Conservation (phyloP, 805 yeast genomes). For the Blastobotrys chiropterorum region DNA sequence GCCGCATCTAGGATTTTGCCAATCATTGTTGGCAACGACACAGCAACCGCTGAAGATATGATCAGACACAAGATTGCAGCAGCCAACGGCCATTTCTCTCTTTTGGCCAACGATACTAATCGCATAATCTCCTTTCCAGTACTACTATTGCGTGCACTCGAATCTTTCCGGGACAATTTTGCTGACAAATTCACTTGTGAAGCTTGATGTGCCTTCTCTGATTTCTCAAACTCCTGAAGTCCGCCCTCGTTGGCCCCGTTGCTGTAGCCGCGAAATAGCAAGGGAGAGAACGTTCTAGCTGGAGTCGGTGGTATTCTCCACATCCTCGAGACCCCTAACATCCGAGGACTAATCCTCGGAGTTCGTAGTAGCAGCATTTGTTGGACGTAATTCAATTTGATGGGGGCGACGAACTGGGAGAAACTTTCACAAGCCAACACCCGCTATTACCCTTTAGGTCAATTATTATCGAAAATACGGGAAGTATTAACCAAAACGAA, state of each 20-base stretch:
- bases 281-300: neutral
- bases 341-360: neutral
- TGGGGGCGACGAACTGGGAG: neutral
- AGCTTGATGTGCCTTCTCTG: slow-evolving; percentile 26
- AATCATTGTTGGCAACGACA: slow-evolving; percentile 75
- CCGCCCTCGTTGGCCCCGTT: slow-evolving; percentile 6
- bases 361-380: neutral
- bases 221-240: slow-evolving; percentile 19
- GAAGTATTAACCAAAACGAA: no score
- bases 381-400: neutral
- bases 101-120: slow-evolving; percentile 49
- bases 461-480: no score
- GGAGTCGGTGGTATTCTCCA: neutral
- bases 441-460: neutral
- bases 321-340: neutral
- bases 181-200: slow-evolving; percentile 31
- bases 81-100: slow-evolving; percentile 49
- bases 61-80: slow-evolving; percentile 60
- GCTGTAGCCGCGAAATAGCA: neutral
- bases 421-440: neutral
- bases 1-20: slow-evolving; percentile 82
- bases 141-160: slow-evolving; percentile 6
- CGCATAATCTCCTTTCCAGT: slow-evolving; percentile 37
- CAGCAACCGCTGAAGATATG: slow-evolving; percentile 69
- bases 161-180: slow-evolving; percentile 20